Evolutionary conservation across 2,329 filamentous ascomycete species (phyloP), one percentile per base, ranked within the genome.

Genomic region (Trichoderma sp.): DNA sequence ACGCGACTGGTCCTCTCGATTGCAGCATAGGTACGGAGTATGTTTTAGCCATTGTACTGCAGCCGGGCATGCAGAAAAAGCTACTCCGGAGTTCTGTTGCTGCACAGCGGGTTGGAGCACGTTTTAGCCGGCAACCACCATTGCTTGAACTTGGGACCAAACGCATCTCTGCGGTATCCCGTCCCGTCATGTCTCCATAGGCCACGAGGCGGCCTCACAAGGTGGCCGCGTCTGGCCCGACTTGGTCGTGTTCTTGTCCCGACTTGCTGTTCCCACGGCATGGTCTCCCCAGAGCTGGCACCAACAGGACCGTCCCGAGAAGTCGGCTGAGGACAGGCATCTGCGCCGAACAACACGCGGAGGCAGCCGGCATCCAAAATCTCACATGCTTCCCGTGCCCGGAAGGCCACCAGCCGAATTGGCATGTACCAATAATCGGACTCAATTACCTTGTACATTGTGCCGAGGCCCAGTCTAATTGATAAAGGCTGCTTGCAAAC

Each of bases 191-290:
- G 63, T 71, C 70, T 60, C 70, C 70, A 71, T 66, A 58, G 32
- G 63, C 70, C 70, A 71, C 62, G 63, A 71, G 70, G 70, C 70
- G 70, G 70, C 62, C 70, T 71, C 39, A 53, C 63, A 61, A 67
- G 47, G 26, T 24, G 62, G 70, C 70, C 70, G 30, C 51, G 3
- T 21, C n/a, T 53, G 32, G 32, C 24, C 26, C 53, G 34, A 24
- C 34, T 43, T 47, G 34, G 32, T 30, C 21, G 63, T 28, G 26
- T 51, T 66, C 51, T 43, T 15, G 61, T 36, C 57, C 53, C 53
- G 28, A 21, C 39, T 60, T 60, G 36, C 24, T 57, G 32, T 39
- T 60, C 24, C 60, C 30, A n/a, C 57, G 63, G n/a, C n/a, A 15
- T 32, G 21, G n/a, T 24, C 34, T 39, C 53, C 26, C 56, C 47